phyloP scores from a whole-genome alignment of 441 rosid genomes.

The Omphalea diandra region DNA sequence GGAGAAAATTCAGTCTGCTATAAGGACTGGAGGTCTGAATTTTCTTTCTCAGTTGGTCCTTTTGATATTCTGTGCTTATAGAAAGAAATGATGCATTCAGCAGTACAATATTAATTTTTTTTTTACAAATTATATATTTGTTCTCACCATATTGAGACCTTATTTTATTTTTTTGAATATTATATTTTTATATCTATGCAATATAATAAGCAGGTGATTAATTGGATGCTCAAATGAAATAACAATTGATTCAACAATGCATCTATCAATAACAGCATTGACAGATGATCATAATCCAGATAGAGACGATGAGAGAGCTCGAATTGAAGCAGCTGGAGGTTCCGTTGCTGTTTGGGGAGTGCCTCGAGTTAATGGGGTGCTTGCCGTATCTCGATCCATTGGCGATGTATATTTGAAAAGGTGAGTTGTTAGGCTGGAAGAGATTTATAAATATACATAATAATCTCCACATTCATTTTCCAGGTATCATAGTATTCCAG shows the following conservation, averaged over 20 bases:
- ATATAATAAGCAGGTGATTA: not conserved
- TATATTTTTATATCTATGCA: too few species aligned
- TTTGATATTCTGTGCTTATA: too few species aligned
- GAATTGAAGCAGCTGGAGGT: constrained; percentile 45
- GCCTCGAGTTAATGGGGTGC: constrained; percentile 44
- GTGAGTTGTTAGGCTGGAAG: constrained; percentile 8
- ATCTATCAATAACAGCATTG: constrained; percentile 21
- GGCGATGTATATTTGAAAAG: constrained; percentile 40
- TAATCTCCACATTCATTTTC: too few species aligned
- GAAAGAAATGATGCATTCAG: too few species aligned
- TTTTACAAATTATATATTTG: too few species aligned
- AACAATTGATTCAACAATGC: constrained; percentile 10
- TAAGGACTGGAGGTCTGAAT: constrained; percentile 24
- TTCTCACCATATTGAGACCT: too few species aligned
- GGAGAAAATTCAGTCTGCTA: constrained; percentile 28
- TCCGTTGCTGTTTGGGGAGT: constrained; percentile 31
- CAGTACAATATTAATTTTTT: too few species aligned
- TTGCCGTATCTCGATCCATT: constrained; percentile 47
- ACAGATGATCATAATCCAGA: constrained; percentile 45
- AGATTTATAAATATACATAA: not conserved
- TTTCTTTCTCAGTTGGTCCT: not conserved
- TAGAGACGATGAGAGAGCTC: constrained; percentile 39
- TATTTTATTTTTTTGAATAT: too few species aligned
- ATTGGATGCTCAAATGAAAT: not conserved
- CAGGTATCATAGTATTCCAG: too few species aligned